phyloP scores from a whole-genome alignment of 495 filamentous ascomycete genomes.

The Polyplosphaeria fusca region DNA sequence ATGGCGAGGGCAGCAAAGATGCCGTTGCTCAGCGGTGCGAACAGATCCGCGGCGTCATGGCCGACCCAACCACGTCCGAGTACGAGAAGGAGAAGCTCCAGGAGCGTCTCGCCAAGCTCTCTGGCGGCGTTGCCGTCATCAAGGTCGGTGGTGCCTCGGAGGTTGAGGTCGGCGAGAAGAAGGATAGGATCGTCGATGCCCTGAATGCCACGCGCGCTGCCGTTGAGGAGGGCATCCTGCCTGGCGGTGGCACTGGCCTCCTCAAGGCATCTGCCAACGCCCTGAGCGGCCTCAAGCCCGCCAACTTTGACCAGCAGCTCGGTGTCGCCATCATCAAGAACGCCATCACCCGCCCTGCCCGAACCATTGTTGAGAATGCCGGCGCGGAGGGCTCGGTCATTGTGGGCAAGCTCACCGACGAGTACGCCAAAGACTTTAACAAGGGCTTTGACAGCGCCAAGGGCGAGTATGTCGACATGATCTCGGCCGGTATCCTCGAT shows the following conservation, averaged over 20 bases:
- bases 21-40: slow-evolving; percentile 91
- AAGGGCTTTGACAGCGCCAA: slow-evolving; percentile 94
- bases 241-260: slow-evolving; percentile 95
- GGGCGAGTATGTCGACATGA: slow-evolving; percentile 99
- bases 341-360: slow-evolving; percentile 90
- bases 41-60: slow-evolving; percentile 97
- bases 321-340: slow-evolving; percentile 96
- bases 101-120: slow-evolving; percentile 98
- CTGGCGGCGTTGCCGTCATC: slow-evolving; percentile 98
- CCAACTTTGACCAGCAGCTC: slow-evolving; percentile 99
- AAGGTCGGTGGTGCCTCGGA: slow-evolving; percentile 97
- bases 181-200: slow-evolving; percentile 97
- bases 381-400: slow-evolving; percentile 93
- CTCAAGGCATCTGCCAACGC: slow-evolving; percentile 95
- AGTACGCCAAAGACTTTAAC: slow-evolving; percentile 91
- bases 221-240: slow-evolving; percentile 97
- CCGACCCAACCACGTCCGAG: slow-evolving; percentile 86
- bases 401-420: slow-evolving; percentile 96
- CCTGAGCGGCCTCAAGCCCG: slow-evolving; percentile 71
- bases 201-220: slow-evolving; percentile 97
- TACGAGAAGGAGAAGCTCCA: slow-evolving; percentile 99
- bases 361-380: slow-evolving; percentile 96
- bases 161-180: slow-evolving; percentile 99
- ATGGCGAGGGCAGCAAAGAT: slow-evolving; percentile 96
- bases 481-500: slow-evolving; percentile 91